Conservation (phyloP, 2,329 filamentous ascomycete genomes). For the Chaetomiaceae sp. region DNA sequence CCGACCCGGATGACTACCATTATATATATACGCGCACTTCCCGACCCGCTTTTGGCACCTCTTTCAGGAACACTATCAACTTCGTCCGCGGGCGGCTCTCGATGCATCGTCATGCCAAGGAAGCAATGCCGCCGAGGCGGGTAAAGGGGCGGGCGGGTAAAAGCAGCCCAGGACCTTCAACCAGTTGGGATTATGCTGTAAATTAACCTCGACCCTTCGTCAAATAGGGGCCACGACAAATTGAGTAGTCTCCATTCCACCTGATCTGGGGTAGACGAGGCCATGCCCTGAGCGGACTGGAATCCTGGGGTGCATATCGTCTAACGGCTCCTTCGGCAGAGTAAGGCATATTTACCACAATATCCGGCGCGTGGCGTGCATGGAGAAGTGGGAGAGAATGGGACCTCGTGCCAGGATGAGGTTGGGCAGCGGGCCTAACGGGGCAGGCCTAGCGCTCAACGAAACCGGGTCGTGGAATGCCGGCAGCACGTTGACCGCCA, state of each 20-base stretch:
- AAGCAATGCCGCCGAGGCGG: constrained; percentile 19
- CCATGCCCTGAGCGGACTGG: no score
- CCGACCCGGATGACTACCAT: neutral
- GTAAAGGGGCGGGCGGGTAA: constrained; percentile 24
- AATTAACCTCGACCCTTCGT: constrained; percentile 7
- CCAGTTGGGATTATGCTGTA: constrained; percentile 19
- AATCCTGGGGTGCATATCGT: neutral
- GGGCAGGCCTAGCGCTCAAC: neutral
- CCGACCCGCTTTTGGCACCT: neutral
- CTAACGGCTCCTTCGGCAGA: neutral
- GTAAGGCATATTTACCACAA: neutral
- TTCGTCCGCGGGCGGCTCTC: neutral
- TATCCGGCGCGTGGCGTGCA: neutral
- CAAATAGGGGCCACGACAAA: neutral
- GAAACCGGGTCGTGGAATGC: neutral
- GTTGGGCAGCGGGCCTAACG: neutral
- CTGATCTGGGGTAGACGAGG: constrained; percentile 23
- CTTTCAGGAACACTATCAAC: neutral
- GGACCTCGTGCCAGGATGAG: neutral
- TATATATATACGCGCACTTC: constrained; percentile 1
- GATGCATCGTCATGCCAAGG: constrained; percentile 16
- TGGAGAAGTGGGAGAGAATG: neutral
- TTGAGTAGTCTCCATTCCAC: constrained; percentile 8
- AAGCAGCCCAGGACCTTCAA: constrained; percentile 6
- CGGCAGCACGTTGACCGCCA: neutral